Evolutionary conservation across 495 filamentous ascomycete species (phyloP).

Genomic region (Penicillium bialowiezense): DNA sequence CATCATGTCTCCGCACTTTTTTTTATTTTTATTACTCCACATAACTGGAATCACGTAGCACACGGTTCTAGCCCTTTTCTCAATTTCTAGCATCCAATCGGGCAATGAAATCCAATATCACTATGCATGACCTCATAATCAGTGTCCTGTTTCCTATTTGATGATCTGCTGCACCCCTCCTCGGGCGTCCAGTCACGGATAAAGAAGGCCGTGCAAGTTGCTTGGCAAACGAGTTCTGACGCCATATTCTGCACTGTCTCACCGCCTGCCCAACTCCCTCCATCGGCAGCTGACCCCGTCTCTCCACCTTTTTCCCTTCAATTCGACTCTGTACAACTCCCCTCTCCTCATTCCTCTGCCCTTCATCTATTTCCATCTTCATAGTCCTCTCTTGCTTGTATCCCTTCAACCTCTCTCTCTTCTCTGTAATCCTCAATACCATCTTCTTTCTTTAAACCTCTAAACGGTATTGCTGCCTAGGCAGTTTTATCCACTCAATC

Average conservation of each 20-base stretch:
- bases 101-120: neutral
- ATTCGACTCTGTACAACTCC: constrained; percentile 9
- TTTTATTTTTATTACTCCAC: constrained; percentile 5
- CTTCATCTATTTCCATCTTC: constrained; percentile 5
- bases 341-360: constrained; percentile 9
- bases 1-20: constrained; percentile 21
- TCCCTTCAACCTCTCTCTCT: constrained; percentile 4
- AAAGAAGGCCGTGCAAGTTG: neutral
- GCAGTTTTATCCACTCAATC: constrained; percentile 6
- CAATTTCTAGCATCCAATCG: neutral
- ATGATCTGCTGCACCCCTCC: neutral
- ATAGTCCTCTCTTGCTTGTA: constrained; percentile 11
- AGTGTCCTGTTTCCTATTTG: constrained; percentile 1
- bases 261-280: constrained; percentile 1
- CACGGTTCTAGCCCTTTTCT: constrained; percentile 16
- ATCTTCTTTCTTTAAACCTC: neutral
- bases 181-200: neutral
- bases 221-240: constrained; percentile 5
- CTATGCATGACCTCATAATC: constrained; percentile 6
- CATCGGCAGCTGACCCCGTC: constrained; percentile 10
- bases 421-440: neutral
- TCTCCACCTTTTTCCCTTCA: constrained; percentile 10
- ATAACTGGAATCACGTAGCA: constrained; percentile 8
- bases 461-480: neutral
- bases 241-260: constrained; percentile 6